A percentile compares a stretch with the other conserved stretches of the same genome.
Evolutionary conservation across 148 eudicot genomes (phyloP).

Genomic region (Vaccinium macrocarpon): DNA sequence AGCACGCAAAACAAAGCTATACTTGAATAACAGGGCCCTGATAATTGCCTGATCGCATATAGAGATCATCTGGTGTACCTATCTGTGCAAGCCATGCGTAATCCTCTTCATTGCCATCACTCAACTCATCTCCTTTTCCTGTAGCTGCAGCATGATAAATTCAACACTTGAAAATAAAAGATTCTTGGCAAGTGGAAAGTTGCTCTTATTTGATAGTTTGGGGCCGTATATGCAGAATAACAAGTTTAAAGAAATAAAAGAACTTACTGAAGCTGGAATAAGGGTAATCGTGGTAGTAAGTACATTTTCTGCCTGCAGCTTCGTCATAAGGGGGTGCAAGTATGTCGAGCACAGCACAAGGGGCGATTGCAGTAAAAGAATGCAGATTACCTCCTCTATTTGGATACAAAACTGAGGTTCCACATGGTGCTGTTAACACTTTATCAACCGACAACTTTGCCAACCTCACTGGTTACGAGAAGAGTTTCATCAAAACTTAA

Average conservation of each 20-base stretch:
- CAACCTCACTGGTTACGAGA: slow-evolving; percentile 58
- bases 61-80: slow-evolving; percentile 62
- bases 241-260: not conserved
- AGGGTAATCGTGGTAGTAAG: slow-evolving; percentile 89
- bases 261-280: slow-evolving; percentile 71
- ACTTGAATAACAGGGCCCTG: slow-evolving; percentile 54
- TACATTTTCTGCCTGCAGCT: slow-evolving; percentile 81
- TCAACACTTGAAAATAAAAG: not conserved
- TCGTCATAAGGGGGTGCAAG: slow-evolving; percentile 87
- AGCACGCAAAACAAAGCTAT: slow-evolving; percentile 15
- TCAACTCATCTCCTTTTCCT: slow-evolving; percentile 25
- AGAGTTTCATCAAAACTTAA: slow-evolving; percentile 13
- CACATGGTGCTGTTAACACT: slow-evolving; percentile 79
- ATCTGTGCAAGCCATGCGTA: slow-evolving; percentile 91
- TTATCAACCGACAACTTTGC: slow-evolving; percentile 81
- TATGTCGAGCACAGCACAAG: slow-evolving; percentile 92
- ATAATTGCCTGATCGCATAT: slow-evolving; percentile 65
- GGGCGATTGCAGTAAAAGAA: slow-evolving; percentile 83
- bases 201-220: not conserved
- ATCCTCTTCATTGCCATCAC: slow-evolving; percentile 50
- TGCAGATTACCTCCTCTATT: slow-evolving; percentile 85
- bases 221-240: not conserved
- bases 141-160: slow-evolving; percentile 29
- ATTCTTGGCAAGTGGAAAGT: not conserved
- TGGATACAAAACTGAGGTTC: slow-evolving; percentile 71